Percentiles rank a stretch among this genome's conserved stretches.
Conservation (phyloP, 208 protist species). For the Acanthamoeba royreba region DNA sequence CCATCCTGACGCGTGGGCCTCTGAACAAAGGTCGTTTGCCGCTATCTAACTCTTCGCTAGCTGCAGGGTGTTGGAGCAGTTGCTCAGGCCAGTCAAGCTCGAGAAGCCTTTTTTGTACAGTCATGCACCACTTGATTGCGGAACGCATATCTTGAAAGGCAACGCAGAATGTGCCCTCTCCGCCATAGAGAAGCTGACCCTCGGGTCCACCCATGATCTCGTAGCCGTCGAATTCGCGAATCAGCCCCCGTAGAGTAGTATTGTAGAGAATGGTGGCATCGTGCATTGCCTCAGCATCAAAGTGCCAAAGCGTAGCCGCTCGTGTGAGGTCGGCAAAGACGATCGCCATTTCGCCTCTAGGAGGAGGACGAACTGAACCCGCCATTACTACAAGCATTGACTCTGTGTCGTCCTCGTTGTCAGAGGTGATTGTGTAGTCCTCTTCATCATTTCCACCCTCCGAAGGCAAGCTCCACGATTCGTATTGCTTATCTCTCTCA, state of each 20-base stretch:
- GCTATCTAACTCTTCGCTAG: not conserved
- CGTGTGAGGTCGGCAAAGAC: not conserved
- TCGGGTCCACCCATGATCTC: not conserved
- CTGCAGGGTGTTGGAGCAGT: not conserved
- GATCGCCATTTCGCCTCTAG: not conserved
- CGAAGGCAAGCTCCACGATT: not conserved
- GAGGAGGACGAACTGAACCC: not conserved
- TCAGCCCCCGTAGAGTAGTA: not conserved
- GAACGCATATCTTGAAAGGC: not conserved
- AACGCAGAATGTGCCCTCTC: not conserved
- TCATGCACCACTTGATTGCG: not conserved
- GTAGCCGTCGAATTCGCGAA: not conserved
- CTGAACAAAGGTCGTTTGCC: constrained; percentile 19
- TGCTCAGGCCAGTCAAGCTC: not conserved
- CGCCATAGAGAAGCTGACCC: not conserved
- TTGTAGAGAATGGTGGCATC: not conserved
- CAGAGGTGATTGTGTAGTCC: not conserved
- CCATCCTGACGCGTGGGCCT: constrained; percentile 73
- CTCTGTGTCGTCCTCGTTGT: not conserved
- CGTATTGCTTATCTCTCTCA: not conserved
- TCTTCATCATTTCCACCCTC: no score
- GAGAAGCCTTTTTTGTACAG: not conserved
- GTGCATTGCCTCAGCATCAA: not conserved
- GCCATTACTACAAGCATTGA: no score
- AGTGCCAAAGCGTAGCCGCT: not conserved